Evolutionary conservation across 2,329 filamentous ascomycete genomes (phyloP), one percentile per base, ranked within the genome.

Genomic region (Daldinia sp.): DNA sequence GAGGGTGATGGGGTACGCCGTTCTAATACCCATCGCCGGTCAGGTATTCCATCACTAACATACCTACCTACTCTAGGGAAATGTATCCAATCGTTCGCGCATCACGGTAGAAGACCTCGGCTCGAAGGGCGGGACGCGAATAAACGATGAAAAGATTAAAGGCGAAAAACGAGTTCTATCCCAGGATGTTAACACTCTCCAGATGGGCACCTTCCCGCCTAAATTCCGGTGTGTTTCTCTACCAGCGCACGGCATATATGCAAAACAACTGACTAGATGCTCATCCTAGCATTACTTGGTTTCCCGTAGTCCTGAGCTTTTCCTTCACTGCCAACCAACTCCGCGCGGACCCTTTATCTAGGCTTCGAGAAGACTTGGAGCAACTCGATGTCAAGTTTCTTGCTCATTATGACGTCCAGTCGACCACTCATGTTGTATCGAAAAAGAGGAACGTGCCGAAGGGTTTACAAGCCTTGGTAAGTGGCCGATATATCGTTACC

Each of bases 371-470:
- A 29, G 84, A 84, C 54, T 85, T 98, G 15, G 93, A 96, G 74
- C 86, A 89, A 43, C 83, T 96, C n/a, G 95, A 97, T 73, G 89
- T 98, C 76, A 98, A 97, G 76, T 89, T 93, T 11, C 80, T 91
- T 11, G 82, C 86, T 41, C 89, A 93, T 3, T 97, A 93, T 75
- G 79, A 91, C 21, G 79, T 84, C 23, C 83, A 80, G 13, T 79
- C 85, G 25, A 97, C 94, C 0, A 97, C 94, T 0, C 94, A 98
- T 76, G 90, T 96, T 9, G 88, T 98, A 30, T 89, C 92, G 6
- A 91, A 88, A 75, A 97, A 96, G 77, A 86, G 95, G 48, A 99
- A 98, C 75, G 94, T 93, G 0, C 86, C 94, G 0, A 93, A 93
- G 68, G 92, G 92, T 0, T 82, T 99, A 2, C 93, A 96, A 73